These are phyloP conservation scores for Coniochaeta sp. DNA, from an alignment of 2,329 filamentous ascomycete genomes.

Conservation along the genomic window DNA sequence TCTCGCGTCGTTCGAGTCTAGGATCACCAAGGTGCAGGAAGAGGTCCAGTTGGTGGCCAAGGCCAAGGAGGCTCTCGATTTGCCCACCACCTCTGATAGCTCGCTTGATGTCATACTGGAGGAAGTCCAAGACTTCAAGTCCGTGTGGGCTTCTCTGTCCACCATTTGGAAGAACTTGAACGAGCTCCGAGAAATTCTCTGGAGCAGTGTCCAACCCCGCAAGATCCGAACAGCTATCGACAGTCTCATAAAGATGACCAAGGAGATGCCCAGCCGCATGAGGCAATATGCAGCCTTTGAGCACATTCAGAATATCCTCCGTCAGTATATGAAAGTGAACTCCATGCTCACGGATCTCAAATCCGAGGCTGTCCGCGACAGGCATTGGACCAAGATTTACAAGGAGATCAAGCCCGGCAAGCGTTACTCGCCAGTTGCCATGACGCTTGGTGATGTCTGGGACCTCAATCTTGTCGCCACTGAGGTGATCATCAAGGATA, in stretches of 20 bases:
- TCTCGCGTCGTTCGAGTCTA: constrained; percentile 72
- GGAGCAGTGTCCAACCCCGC: constrained; percentile 91
- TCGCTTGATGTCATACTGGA: constrained; percentile 82
- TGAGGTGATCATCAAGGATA: constrained; percentile 81
- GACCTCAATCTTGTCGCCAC: constrained; percentile 85
- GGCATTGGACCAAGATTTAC: constrained; percentile 97
- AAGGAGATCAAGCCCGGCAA: constrained; percentile 90
- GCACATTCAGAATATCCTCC: constrained; percentile 87
- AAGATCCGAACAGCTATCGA: constrained; percentile 89
- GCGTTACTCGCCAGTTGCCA: constrained; percentile 85
- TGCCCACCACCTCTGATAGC: constrained; percentile 72
- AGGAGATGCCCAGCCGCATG: constrained; percentile 99
- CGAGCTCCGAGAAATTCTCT: constrained; percentile 83
- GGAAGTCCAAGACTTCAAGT: constrained; percentile 98
- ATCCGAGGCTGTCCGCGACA: constrained; percentile 90
- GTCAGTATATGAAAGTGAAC: constrained; percentile 86
- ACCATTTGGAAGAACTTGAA: constrained; percentile 97
- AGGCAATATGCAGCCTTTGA: constrained; percentile 99
- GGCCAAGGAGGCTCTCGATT: constrained; percentile 91
- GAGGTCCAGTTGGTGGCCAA: constrained; percentile 92
- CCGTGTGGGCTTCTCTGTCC: constrained; percentile 91
- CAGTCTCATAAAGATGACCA: constrained; percentile 91
- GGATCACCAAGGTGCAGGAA: constrained; percentile 75
- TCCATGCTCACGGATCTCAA: constrained; percentile 82
- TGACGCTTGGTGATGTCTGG: constrained; percentile 98